phyloP scores from a whole-genome alignment of 345 rosid species.

The Odontarrhena argentea region DNA sequence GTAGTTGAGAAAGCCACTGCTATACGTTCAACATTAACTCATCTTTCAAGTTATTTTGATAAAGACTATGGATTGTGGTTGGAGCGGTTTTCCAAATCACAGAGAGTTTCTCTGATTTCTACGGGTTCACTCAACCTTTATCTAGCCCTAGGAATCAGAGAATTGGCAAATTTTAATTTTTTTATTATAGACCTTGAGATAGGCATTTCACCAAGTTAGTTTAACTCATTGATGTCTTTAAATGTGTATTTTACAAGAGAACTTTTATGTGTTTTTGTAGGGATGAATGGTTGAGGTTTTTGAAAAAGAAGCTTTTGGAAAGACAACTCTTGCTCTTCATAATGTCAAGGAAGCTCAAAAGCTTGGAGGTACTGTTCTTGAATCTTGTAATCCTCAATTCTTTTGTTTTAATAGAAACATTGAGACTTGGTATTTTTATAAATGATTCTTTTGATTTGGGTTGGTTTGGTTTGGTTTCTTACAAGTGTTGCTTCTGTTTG shows the following conservation, averaged over 20 bases:
- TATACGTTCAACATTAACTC: conserved; percentile 63
- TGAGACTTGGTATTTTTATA: background rate
- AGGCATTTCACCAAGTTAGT: background rate
- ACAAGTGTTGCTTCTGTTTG: too few species aligned
- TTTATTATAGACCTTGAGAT: conserved; percentile 2
- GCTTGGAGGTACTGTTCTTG: conserved; percentile 64
- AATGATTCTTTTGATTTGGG: too few species aligned
- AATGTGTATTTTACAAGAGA: background rate
- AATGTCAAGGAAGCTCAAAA: conserved; percentile 95
- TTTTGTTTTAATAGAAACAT: conserved; percentile 1
- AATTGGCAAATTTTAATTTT: conserved; percentile 76
- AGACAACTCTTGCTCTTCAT: conserved; percentile 93
- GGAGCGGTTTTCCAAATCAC: conserved; percentile 58
- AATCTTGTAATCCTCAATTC: conserved; percentile 12
- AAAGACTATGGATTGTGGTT: conserved; percentile 72
- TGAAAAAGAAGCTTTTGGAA: conserved; percentile 93
- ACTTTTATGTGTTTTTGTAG: conserved; percentile 42
- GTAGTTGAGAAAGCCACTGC: conserved; percentile 60
- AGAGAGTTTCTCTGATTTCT: conserved; percentile 73
- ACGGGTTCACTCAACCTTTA: conserved; percentile 94
- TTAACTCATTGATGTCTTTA: background rate
- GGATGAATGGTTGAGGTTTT: conserved; percentile 94
- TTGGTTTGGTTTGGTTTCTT: too few species aligned
- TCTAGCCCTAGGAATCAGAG: conserved; percentile 81
- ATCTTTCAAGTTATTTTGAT: conserved; percentile 68